phyloP scores from a whole-genome alignment of 805 yeast species.

The Pichia occidentalis region DNA sequence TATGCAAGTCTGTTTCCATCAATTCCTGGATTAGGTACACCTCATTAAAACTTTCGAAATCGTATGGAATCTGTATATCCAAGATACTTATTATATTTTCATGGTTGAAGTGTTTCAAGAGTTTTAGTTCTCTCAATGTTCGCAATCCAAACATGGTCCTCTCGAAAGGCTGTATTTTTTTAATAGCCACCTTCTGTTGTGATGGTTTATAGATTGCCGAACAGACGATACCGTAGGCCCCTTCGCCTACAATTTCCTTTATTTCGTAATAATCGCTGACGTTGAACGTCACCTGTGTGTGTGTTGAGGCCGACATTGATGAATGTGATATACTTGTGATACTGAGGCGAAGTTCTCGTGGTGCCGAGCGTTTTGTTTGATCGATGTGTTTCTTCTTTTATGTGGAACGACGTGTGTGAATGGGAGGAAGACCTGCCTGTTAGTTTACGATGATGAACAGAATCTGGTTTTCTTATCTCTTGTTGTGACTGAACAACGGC shows the following conservation, averaged over 20 bases:
- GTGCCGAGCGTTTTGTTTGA: too few relatives aligned
- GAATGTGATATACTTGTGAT: too few relatives aligned
- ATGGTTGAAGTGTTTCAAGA: constrained; percentile 84
- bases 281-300: constrained; percentile 51
- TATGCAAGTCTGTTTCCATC: constrained; percentile 83
- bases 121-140: constrained; percentile 82
- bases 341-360: too few relatives aligned
- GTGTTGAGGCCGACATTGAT: constrained; percentile 9
- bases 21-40: constrained; percentile 84
- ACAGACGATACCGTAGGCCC: constrained; percentile 94
- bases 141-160: constrained; percentile 83
- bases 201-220: constrained; percentile 84
- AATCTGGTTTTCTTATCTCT: too few relatives aligned
- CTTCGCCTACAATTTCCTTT: constrained; percentile 83
- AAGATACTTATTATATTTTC: constrained; percentile 87
- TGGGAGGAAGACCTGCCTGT: too few relatives aligned
- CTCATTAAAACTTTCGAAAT: constrained; percentile 71
- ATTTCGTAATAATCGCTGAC: constrained; percentile 85
- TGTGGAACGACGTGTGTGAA: too few relatives aligned
- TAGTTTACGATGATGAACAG: too few relatives aligned
- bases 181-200: constrained; percentile 87
- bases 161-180: constrained; percentile 89
- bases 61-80: constrained; percentile 81
- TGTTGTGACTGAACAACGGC: too few relatives aligned
- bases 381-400: too few relatives aligned